These are phyloP conservation scores for Irpex rosettiformis DNA, from an alignment of 1,284 basidiomycete genomes.

Conservation along the genomic window DNA sequence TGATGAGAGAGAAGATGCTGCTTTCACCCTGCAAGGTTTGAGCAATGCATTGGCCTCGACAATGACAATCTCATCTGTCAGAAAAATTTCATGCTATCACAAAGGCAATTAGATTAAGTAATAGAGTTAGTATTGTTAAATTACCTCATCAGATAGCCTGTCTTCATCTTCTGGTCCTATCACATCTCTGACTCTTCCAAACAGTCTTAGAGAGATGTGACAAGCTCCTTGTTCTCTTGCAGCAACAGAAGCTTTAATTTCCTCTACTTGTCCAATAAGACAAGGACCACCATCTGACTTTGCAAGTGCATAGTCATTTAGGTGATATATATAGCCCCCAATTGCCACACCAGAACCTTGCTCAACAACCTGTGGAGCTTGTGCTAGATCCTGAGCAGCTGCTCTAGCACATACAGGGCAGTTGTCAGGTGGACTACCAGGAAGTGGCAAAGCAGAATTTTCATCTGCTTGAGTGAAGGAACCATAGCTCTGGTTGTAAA, in stretches of 20 bases:
- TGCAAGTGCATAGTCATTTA: conserved; percentile 53
- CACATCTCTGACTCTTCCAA: conserved; percentile 34
- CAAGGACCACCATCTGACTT: conserved; percentile 33
- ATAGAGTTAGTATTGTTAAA: conserved; percentile 5
- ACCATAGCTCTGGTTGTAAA: conserved; percentile 26
- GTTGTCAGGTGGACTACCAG: conserved; percentile 41
- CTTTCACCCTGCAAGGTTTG: conserved; percentile 44
- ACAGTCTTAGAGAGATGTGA: conserved; percentile 25
- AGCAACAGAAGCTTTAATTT: conserved; percentile 5
- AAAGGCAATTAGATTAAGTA: not conserved
- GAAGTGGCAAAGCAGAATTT: conserved; percentile 5
- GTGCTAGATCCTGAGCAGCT: conserved; percentile 28
- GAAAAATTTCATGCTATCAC: conserved; percentile 48
- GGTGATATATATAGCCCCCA: conserved; percentile 44
- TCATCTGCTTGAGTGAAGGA: conserved; percentile 31
- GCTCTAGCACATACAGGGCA: conserved; percentile 43
- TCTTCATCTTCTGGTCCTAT: conserved; percentile 8
- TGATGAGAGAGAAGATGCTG: conserved; percentile 23
- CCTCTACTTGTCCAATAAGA: conserved; percentile 34
- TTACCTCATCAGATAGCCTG: conserved; percentile 38
- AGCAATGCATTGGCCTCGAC: conserved; percentile 39
- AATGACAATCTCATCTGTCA: conserved; percentile 42
- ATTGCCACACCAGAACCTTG: conserved; percentile 37
- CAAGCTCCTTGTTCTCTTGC: conserved; percentile 10
- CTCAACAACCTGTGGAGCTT: conserved; percentile 22